These are phyloP conservation scores for Penicillium sp. DNA, from an alignment of 2,329 filamentous ascomycete genomes.

Conservation along the genomic window DNA sequence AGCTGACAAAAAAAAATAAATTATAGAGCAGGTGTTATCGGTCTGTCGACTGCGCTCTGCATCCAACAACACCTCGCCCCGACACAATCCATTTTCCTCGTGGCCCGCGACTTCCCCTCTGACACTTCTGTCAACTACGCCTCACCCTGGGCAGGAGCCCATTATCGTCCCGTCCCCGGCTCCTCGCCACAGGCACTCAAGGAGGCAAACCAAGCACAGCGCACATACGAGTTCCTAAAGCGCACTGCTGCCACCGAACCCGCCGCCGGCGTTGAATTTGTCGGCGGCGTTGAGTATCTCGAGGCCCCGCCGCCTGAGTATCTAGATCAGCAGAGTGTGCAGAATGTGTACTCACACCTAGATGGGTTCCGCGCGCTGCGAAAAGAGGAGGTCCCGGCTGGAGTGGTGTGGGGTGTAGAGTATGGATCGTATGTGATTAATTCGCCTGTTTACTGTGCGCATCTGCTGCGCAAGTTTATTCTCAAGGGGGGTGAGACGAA, in stretches of 20 bases:
- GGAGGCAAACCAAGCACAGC: conserved; percentile 40
- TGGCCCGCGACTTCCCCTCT: conserved; percentile 43
- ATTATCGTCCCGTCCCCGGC: conserved; percentile 48
- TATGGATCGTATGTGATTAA: conserved; percentile 47
- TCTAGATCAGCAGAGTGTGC: conserved; percentile 28
- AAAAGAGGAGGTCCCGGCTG: conserved; percentile 31
- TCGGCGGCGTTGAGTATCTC: conserved; percentile 46
- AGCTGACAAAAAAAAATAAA: conserved; percentile 8
- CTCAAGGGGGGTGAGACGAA: conserved; percentile 38
- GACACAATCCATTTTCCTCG: conserved; percentile 38
- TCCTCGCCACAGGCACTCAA: conserved; percentile 35
- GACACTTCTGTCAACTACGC: conserved; percentile 46
- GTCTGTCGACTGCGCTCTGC: conserved; percentile 38
- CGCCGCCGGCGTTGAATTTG: conserved; percentile 37
- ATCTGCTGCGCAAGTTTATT: conserved; percentile 43
- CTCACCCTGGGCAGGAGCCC: conserved; percentile 49
- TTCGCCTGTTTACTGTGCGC: conserved; percentile 44
- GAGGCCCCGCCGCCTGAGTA: conserved; percentile 41
- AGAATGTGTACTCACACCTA: conserved; percentile 31
- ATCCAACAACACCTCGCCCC: conserved; percentile 32
- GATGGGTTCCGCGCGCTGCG: conserved; percentile 38
- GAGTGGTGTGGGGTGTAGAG: conserved; percentile 42
- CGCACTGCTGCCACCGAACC: conserved; percentile 35
- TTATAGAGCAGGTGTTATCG: conserved; percentile 44
- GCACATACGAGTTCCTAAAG: conserved; percentile 43